Evolutionary conservation across 768 basidiomycete genomes (phyloP).

Genomic region (Russula sp.): DNA sequence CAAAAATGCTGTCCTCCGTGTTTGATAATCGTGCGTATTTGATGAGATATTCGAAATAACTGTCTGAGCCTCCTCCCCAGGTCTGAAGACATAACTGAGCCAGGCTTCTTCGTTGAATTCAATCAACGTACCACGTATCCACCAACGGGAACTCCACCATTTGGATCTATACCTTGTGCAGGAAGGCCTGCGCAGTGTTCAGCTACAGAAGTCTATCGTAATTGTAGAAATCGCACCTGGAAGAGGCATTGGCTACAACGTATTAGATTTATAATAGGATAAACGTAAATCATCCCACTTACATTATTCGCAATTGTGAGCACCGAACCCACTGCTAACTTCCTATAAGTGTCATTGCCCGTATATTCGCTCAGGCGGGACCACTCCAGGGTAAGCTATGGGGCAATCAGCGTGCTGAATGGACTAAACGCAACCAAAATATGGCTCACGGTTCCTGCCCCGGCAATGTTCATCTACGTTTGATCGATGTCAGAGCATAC

Average conservation of each 20-base stretch:
- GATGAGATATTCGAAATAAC: constrained; percentile 76
- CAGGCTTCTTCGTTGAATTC: background rate
- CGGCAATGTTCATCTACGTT: constrained; percentile 48
- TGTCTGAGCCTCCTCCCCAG: constrained; percentile 70
- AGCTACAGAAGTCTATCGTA: constrained; percentile 10
- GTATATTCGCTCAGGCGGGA: constrained; percentile 51
- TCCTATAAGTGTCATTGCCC: constrained; percentile 55
- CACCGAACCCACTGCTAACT: constrained; percentile 34
- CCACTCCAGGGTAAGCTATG: constrained; percentile 58
- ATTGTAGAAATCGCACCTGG: constrained; percentile 8
- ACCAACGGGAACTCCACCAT: background rate
- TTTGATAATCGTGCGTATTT: constrained; percentile 68
- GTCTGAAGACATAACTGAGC: constrained; percentile 41
- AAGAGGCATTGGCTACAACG: constrained; percentile 40
- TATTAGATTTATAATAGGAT: constrained; percentile 1
- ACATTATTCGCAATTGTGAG: constrained; percentile 48
- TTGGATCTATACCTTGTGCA: constrained; percentile 56
- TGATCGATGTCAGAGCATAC: constrained; percentile 43
- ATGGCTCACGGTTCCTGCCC: constrained; percentile 45
- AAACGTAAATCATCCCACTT: constrained; percentile 25
- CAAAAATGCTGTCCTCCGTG: constrained; percentile 59
- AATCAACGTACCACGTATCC: background rate
- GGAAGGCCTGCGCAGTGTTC: constrained; percentile 46
- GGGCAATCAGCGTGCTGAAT: background rate
- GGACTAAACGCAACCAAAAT: background rate